Base-by-base conservation (phyloP, 2,329 filamentous ascomycete genomes). In the Fusarium sp. region DNA sequence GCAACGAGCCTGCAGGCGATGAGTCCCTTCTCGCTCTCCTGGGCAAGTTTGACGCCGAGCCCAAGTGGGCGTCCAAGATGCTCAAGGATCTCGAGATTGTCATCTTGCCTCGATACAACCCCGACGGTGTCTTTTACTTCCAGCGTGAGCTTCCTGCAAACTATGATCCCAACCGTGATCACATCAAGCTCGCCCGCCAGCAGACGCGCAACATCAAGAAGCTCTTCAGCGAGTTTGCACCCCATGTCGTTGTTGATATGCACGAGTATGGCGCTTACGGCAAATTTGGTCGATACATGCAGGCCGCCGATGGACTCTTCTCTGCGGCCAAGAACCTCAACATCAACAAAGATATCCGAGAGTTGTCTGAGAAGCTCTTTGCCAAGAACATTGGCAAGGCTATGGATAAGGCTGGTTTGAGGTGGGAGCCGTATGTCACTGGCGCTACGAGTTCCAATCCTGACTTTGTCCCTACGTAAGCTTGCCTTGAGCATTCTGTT, bases 281-380 rank as follows among this genome's bases (percentile, higher is more conserved):
- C 0, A 60, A 67, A 32, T 80, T 71, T 8, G 80, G 80, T 1
- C 69, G 70, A 0, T 68, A 77, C 4, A 65, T 67, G 30, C 79
- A 82, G 8, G 79, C 74, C 2, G 68, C 79, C 1, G 81, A 82
- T 41, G 80, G 79, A 1, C 74, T 80, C 2, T 82, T 81, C 52
- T 81, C 81, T 0, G 80, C 81, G 1, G 80, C 80, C 2, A 82
- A 82, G 72, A 82, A 82, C 27, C 60, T 82, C 5, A 82, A 82
- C 8, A 82, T 82, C 50, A 72, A 82, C 58, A 37, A 68, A 10
- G 68, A 74, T 18, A 82, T 82, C 13, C 76, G 81, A 9, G 64
- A 73, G 4, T 37, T 82, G 4, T 79, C 80, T 0, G 81, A 82
- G 45, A 56, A 74, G 20, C 13, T 82, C 0, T 82, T 82, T 61